Percentiles rank a stretch among this genome's conserved stretches.
Evolutionary conservation across 306 rosid genomes (phyloP).

Genomic region (Erythrophleum fordii): DNA sequence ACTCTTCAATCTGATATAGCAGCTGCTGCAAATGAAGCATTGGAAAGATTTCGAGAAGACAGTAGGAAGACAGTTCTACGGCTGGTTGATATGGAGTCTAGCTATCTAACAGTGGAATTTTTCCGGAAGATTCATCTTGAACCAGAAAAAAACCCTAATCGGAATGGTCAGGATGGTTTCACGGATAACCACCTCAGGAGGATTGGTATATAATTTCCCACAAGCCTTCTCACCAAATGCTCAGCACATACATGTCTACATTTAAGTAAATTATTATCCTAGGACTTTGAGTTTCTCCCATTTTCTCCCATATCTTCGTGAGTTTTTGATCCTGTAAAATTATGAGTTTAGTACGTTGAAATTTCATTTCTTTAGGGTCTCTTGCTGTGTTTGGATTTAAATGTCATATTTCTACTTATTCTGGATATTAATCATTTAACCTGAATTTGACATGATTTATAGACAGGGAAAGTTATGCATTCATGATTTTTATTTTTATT

Average conservation of each 20-base stretch:
- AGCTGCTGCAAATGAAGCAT: slow-evolving; percentile 80
- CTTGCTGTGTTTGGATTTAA: neutral
- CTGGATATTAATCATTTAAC: slow-evolving; percentile 6
- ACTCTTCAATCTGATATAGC: slow-evolving; percentile 86
- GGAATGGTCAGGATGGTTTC: slow-evolving; percentile 59
- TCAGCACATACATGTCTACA: slow-evolving; percentile 8
- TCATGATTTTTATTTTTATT: neutral
- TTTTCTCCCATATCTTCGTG: neutral
- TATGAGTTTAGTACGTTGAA: neutral
- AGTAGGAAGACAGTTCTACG: slow-evolving; percentile 85
- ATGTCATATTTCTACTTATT: slow-evolving; percentile 16
- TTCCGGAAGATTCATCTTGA: slow-evolving; percentile 86
- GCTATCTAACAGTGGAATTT: slow-evolving; percentile 93
- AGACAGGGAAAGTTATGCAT: neutral
- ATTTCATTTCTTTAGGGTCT: neutral
- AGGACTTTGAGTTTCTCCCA: slow-evolving; percentile 7
- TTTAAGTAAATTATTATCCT: slow-evolving; percentile 16
- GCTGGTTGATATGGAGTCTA: slow-evolving; percentile 98
- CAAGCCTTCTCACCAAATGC: slow-evolving; percentile 18
- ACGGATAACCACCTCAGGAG: slow-evolving; percentile 81
- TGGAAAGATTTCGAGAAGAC: slow-evolving; percentile 94
- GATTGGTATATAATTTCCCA: slow-evolving; percentile 67
- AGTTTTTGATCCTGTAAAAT: slow-evolving; percentile 5
- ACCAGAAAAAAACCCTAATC: slow-evolving; percentile 69
- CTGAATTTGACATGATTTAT: slow-evolving; percentile 21